Base-by-base conservation (phyloP, 208 protist genomes). In the Trypanosoma congolense region DNA sequence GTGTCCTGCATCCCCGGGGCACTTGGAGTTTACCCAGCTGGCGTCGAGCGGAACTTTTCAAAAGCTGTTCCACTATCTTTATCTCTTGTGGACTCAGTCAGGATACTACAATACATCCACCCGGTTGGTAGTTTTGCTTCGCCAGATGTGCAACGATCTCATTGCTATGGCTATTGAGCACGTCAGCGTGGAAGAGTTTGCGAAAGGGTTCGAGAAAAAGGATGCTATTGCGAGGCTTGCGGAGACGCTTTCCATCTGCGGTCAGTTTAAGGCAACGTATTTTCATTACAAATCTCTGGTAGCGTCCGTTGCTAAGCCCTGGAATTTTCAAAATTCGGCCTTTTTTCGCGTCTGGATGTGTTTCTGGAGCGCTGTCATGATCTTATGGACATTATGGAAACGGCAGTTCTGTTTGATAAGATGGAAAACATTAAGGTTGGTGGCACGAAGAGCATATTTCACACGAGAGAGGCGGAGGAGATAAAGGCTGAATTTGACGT, bases 301-400 rank as follows among this genome's bases (percentile, higher is more conserved):
- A 8, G 72, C 80, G 12, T 52, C 57, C 19, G 70, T 82, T 29
- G 73, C 82, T 19, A 77, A 90, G 53, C 87, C 89, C 19, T 98
- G 96, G 94, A 93, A 86, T 52, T 94, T 97, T 49, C 93, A 96
- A 71, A 96, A 97, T 73, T 76, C 77, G 6, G 77, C 92, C 2
- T 78, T 98, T n/a, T 98, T 70, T 74, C 91, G 3, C 72, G 96
- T 1, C 76, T 98, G 21, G 93, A 98, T 68, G 69, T 80, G 1
- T 98, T 98, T 75, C 68, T 98, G 19, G 97, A 98, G 71, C 90
- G 97, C 45, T 96, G 90, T 73, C 90, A 97, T 78, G 95, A 98
- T 70, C 62, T 98, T 12, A 75, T 98, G 41, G 95, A 98, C 60
- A 70, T 97, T 18, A 77, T 95, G 51, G 90, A 97, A 70, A 96